Evolutionary conservation across 176 grass and related monocot genomes (phyloP).

Genomic region (Phragmites australis): DNA sequence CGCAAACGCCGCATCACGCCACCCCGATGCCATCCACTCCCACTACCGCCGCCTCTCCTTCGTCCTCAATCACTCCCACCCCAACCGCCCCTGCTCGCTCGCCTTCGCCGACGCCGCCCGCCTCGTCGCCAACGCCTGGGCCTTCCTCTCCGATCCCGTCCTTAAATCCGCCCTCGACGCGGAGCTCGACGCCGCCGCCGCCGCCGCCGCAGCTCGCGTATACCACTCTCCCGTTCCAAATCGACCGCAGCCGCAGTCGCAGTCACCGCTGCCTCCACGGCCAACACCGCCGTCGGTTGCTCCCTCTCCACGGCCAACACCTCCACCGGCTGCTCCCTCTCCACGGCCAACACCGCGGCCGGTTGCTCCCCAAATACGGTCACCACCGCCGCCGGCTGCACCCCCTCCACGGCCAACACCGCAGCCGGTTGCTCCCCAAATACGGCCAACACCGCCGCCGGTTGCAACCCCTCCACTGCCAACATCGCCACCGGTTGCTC

Average conservation of each 20-base stretch:
- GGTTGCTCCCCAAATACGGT: background rate
- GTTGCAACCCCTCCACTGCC: background rate
- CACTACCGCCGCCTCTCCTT: slow-evolving; percentile 64
- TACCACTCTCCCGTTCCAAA: slow-evolving; percentile 5
- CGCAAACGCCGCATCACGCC: slow-evolving; percentile 37
- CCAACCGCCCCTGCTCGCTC: slow-evolving; percentile 21
- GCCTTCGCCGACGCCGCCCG: slow-evolving; percentile 57
- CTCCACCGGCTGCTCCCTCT: background rate
- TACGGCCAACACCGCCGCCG: background rate
- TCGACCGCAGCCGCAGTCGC: slow-evolving; percentile 13
- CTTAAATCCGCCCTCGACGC: slow-evolving; percentile 67
- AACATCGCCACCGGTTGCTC: background rate
- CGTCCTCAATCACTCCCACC: slow-evolving; percentile 48
- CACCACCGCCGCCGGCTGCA: background rate
- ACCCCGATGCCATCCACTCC: slow-evolving; percentile 42
- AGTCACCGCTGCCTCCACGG: background rate
- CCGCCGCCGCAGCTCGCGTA: slow-evolving; percentile 25
- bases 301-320: background rate
- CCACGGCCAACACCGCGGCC: background rate
- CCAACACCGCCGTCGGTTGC: background rate
- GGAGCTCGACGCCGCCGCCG: slow-evolving; percentile 47
- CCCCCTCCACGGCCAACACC: background rate
- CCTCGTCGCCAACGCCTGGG: slow-evolving; percentile 55
- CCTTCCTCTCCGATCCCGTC: slow-evolving; percentile 61
- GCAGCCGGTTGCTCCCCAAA: background rate